These are phyloP conservation scores for Diophrys appendiculata DNA, from an alignment of 73 alveolate species.

Conservation along the genomic window DNA sequence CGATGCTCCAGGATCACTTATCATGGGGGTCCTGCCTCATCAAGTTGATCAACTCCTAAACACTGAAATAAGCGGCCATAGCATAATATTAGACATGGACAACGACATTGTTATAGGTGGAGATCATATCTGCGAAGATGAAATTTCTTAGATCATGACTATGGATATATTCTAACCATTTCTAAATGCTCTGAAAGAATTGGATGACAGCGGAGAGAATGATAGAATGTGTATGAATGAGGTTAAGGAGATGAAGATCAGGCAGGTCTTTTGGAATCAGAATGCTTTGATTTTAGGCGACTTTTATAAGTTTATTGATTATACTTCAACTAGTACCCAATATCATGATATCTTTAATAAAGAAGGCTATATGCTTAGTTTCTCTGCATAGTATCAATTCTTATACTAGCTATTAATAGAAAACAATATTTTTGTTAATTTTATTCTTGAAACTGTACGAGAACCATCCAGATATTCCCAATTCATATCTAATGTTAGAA, in stretches of 20 bases:
- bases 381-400: not conserved
- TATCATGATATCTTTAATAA: not conserved
- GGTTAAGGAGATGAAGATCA: not conserved
- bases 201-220: not conserved
- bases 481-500: not conserved
- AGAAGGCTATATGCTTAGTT: not conserved
- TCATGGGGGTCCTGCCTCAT: not conserved
- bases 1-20: not conserved
- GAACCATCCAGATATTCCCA: not conserved
- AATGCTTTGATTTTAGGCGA: not conserved
- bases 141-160: not conserved
- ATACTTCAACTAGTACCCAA: not conserved
- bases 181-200: not conserved
- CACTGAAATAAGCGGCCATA: not conserved
- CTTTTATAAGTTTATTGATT: not conserved
- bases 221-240: not conserved
- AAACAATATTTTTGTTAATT: not conserved
- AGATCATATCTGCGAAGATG: no score
- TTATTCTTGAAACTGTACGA: not conserved
- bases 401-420: no score
- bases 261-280: not conserved
- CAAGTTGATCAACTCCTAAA: not conserved
- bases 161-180: not conserved
- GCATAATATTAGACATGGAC: not conserved
- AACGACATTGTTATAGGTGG: not conserved